These are phyloP conservation scores for Penicillium oxalicum DNA, from an alignment of 2,329 filamentous ascomycete genomes.

Conservation along the genomic window DNA sequence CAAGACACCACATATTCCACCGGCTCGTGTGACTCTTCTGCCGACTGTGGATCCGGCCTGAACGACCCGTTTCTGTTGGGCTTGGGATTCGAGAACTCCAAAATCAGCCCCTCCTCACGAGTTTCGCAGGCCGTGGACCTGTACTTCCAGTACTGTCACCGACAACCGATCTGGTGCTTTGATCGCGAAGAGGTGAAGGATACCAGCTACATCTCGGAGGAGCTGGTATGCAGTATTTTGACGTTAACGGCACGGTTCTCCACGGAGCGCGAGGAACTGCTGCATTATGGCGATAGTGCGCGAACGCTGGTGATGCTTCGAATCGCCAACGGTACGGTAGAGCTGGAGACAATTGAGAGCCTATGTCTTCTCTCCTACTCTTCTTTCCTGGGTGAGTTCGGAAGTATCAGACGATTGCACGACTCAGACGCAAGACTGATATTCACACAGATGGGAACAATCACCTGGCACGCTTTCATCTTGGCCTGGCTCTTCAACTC, in stretches of 20 bases:
- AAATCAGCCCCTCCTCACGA: conserved; percentile 16
- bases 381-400: conserved; percentile 42
- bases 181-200: conserved; percentile 29
- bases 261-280: conserved; percentile 21
- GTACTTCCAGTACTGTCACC: conserved; percentile 35
- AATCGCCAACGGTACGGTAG: conserved; percentile 48
- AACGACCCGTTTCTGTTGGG: conserved; percentile 19
- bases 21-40: conserved; percentile 13
- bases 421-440: neutral
- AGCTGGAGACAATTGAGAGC: conserved; percentile 47
- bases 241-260: conserved; percentile 30
- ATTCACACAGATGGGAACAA: conserved; percentile 41
- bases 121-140: conserved; percentile 26
- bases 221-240: conserved; percentile 30
- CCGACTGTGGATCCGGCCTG: conserved; percentile 14
- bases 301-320: conserved; percentile 41
- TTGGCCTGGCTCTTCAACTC: conserved; percentile 47
- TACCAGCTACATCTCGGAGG: conserved; percentile 24
- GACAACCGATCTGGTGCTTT: conserved; percentile 36
- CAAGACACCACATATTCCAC: conserved; percentile 14
- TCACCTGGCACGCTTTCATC: conserved; percentile 47
- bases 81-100: conserved; percentile 22
- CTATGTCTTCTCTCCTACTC: conserved; percentile 48
- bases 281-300: conserved; percentile 38
- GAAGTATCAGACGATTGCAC: conserved; percentile 5